Conservation (phyloP, 2,329 filamentous ascomycete species). For the Sporothrix pallida region DNA sequence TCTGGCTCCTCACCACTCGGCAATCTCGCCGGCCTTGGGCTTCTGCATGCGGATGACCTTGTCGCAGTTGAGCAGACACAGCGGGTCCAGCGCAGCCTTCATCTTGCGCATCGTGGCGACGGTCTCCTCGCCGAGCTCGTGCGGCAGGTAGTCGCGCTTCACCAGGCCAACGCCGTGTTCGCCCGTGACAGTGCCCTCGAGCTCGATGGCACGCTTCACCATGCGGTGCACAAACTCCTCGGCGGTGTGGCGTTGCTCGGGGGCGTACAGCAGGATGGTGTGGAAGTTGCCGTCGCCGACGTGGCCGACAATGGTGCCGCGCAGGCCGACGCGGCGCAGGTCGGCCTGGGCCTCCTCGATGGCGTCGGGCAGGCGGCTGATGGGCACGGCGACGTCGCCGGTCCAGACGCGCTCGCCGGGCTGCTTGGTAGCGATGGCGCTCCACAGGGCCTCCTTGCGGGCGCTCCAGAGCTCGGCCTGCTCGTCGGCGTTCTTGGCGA, state of each 20-base stretch:
- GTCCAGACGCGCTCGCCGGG: conserved; percentile 80
- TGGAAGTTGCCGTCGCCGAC: conserved; percentile 75
- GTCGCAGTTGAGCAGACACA: conserved; percentile 72
- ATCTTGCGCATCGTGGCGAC: conserved; percentile 87
- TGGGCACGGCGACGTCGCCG: conserved; percentile 83
- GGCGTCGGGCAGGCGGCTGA: conserved; percentile 73
- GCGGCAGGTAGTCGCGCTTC: conserved; percentile 81
- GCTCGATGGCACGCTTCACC: conserved; percentile 83
- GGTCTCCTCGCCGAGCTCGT: conserved; percentile 75
- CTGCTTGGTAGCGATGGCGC: conserved; percentile 70
- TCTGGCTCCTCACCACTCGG: conserved; percentile 49
- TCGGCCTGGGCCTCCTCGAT: conserved; percentile 79
- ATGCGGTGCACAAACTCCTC: conserved; percentile 78
- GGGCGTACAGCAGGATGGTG: conserved; percentile 64
- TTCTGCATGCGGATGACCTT: conserved; percentile 69
- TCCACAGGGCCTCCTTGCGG: conserved; percentile 83
- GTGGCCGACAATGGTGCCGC: conserved; percentile 74
- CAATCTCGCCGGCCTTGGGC: conserved; percentile 55
- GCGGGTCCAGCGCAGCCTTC: conserved; percentile 79
- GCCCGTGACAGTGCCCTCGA: conserved; percentile 85
- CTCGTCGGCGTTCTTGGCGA: conserved; percentile 71
- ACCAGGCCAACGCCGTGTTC: conserved; percentile 85
- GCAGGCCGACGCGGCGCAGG: conserved; percentile 71
- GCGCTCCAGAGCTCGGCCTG: conserved; percentile 81
- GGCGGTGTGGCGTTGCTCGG: conserved; percentile 69